Base-by-base conservation (phyloP, 495 filamentous ascomycete genomes). In the Tuber indicum region DNA sequence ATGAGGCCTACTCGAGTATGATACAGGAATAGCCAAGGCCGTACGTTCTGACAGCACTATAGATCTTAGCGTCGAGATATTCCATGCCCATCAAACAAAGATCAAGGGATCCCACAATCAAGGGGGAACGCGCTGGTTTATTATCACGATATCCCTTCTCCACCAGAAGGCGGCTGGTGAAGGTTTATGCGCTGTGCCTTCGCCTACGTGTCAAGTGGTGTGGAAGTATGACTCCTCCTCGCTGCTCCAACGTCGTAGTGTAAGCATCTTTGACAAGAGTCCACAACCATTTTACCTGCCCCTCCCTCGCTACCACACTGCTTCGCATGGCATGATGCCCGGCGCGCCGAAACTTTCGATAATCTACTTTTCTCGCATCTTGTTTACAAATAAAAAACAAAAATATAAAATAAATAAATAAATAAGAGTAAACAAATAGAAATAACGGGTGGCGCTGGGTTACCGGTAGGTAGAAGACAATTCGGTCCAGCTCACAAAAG, bases 171-270 rank as follows among this genome's bases (percentile, higher is more conserved):
- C 77, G 77, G 78, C 77, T 80, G 78, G 72, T 76, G 74, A 36
- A 75, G 73, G 77, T 73, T 79, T 80, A 80, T 80, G 78, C 74
- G 77, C 77, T 80, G 78, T 80, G 77, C 77, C 75, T 75, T 81
- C 79, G 79, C 79, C 76, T 81, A 81, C 79, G 79, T 81, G 79
- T 81, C 79, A 81, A 81, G 79, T 75, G 78, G 73, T 81, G 79
- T 81, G 78, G 71, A 81, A 75, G 75, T 78, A 81, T 81, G 79
- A 81, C 79, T 81, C 79, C 79, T 81, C 79, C 78, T 75, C 62
- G 36, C 71, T 69, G 72, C 77, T 74, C 72, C 78, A 52, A 69
- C 62, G 70, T 44, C 52, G 52, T 32, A 32, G 26, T 62, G 52
- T 62, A 62, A 62, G 52, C 52, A 32, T 26, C 16, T 14, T 78